Percentiles rank a stretch among this genome's conserved stretches.
Conservation (phyloP, 345 rosid genomes). For the Gossypium turneri region DNA sequence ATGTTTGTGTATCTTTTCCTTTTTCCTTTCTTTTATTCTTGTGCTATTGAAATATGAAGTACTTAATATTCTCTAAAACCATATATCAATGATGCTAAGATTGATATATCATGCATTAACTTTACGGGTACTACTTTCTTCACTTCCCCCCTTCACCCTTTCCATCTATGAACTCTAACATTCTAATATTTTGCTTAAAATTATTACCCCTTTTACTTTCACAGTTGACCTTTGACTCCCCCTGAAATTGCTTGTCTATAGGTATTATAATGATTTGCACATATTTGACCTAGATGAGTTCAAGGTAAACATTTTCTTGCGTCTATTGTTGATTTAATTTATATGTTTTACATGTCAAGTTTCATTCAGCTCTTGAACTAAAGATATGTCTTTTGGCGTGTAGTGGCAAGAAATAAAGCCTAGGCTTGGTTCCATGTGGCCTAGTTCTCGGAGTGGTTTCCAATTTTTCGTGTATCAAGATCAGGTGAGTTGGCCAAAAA, state of each 20-base stretch:
- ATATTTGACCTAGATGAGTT: conserved; percentile 86
- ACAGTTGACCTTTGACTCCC: background rate
- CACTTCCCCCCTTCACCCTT: background rate
- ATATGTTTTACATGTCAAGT: background rate
- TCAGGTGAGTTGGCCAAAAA: conserved; percentile 45
- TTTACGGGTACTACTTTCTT: background rate
- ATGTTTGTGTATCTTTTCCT: background rate
- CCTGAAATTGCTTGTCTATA: conserved; percentile 28
- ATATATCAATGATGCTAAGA: background rate
- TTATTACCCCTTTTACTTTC: background rate
- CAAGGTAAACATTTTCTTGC: conserved; percentile 51
- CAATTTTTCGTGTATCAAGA: conserved; percentile 88
- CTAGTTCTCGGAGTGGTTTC: conserved; percentile 91
- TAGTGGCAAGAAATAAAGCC: conserved; percentile 99
- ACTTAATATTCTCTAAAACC: background rate
- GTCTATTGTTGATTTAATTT: conserved; percentile 7
- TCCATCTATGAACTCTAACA: background rate
- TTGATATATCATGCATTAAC: background rate
- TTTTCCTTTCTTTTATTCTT: background rate
- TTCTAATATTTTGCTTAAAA: background rate
- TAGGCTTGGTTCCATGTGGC: conserved; percentile 90
- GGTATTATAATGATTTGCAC: conserved; percentile 77
- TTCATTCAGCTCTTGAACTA: conserved; percentile 12
- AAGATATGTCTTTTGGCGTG: conserved; percentile 27
- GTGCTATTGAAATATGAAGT: background rate